A percentile compares a stretch with the other conserved stretches of the same genome.
Evolutionary conservation across 2,329 filamentous ascomycete species (phyloP).

Genomic region (Fusarium nelsonii): DNA sequence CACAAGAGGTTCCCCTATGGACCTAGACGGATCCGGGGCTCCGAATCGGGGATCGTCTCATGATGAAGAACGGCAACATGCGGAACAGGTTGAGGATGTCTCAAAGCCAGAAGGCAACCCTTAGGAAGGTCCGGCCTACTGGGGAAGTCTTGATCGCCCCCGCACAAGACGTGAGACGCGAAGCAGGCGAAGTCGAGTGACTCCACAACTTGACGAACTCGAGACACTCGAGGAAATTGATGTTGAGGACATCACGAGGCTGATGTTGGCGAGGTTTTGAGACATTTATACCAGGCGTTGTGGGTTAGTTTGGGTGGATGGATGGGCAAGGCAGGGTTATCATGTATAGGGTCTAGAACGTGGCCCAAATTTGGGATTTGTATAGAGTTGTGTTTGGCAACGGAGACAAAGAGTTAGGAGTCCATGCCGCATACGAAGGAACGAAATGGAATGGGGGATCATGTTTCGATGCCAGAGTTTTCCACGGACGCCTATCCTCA

Average conservation of each 20-base stretch:
- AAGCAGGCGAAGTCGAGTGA: conserved; percentile 15
- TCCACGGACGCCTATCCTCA: conserved; percentile 43
- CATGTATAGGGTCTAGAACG: conserved; percentile 36
- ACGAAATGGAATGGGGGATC: conserved; percentile 49
- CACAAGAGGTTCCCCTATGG: conserved; percentile 44
- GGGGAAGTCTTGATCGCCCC: conserved; percentile 31
- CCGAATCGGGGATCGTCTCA: conserved; percentile 9
- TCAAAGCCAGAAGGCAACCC: conserved; percentile 34
- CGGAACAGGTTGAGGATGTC: conserved; percentile 43
- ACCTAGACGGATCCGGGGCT: conserved; percentile 28
- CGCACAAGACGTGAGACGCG: conserved; percentile 19
- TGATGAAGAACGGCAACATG: conserved; percentile 31
- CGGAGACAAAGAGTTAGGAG: conserved; percentile 42
- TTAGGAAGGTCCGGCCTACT: conserved; percentile 39
- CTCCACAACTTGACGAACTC: conserved; percentile 38
- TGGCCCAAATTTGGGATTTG: conserved; percentile 32
- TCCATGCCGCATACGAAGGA: conserved; percentile 41
- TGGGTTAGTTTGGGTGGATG: conserved; percentile 38
- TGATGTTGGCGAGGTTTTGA: conserved; percentile 43
- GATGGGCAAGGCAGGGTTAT: conserved; percentile 29
- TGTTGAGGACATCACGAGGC: conserved; percentile 45
- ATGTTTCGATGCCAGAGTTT: conserved; percentile 48
- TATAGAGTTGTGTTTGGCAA: conserved; percentile 44
- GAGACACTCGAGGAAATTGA: conserved; percentile 50
- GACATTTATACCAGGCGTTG: conserved; percentile 44